A percentile compares a stretch with the other conserved stretches of the same genome.
Evolutionary conservation across 257 asterid genomes (phyloP).

Genomic region (Solanum megistacrolobum): DNA sequence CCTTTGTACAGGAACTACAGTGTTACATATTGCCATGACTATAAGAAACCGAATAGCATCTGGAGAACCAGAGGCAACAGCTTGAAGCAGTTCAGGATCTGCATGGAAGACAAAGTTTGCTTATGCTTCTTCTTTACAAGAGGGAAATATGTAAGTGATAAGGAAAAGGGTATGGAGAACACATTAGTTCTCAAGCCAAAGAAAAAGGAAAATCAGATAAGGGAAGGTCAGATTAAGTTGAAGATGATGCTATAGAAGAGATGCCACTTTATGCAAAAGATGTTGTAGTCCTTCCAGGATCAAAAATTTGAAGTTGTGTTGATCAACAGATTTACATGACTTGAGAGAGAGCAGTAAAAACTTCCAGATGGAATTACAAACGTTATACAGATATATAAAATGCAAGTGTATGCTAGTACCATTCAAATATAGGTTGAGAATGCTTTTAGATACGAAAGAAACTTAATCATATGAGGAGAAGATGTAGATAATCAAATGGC

Average conservation of each 20-base stretch:
- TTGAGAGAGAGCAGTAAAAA: background rate
- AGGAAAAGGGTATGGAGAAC: background rate
- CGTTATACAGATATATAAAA: background rate
- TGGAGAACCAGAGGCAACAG: constrained; percentile 55
- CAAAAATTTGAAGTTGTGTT: background rate
- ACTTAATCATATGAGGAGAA: background rate
- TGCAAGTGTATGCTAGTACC: background rate
- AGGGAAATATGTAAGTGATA: background rate
- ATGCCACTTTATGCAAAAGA: background rate
- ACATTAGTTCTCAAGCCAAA: background rate
- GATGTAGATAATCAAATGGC: background rate
- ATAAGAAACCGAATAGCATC: constrained; percentile 69
- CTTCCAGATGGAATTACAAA: background rate
- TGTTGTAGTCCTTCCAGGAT: background rate
- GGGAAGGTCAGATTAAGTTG: background rate
- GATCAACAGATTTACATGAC: background rate
- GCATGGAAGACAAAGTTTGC: constrained; percentile 9
- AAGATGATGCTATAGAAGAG: background rate
- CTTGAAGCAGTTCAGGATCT: constrained; percentile 66
- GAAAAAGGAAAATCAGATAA: background rate
- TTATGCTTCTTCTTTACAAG: background rate
- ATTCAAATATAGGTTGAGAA: background rate
- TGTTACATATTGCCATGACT: constrained; percentile 93
- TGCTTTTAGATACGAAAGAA: background rate
- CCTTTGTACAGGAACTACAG: constrained; percentile 90